Percentiles rank a stretch among this genome's conserved stretches.
These are phyloP conservation scores for Exophiala dermatitidis DNA, from an alignment of 2,329 filamentous ascomycete species.

Conservation along the genomic window DNA sequence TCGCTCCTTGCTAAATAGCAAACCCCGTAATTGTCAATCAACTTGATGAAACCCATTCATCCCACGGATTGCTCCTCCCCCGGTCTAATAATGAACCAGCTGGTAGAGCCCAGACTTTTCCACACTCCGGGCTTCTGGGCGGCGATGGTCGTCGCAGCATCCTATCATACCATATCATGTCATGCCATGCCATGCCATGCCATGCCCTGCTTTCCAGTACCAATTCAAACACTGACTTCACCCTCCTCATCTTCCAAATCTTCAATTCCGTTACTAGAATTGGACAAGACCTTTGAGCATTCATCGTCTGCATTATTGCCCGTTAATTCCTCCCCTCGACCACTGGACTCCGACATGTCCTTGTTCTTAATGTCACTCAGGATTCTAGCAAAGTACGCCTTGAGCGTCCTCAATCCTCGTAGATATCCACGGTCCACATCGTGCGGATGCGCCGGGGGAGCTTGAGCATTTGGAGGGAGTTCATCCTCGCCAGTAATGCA, in stretches of 20 bases:
- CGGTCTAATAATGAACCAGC: too few relatives aligned
- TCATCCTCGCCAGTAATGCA: slow-evolving; percentile 82
- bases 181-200: too few relatives aligned
- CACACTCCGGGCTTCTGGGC: too few relatives aligned
- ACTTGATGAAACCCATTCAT: slow-evolving; percentile 4
- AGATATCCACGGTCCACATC: slow-evolving; percentile 85
- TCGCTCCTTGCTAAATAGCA: slow-evolving; percentile 20
- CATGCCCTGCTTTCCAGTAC: too few relatives aligned
- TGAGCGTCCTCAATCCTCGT: slow-evolving; percentile 69
- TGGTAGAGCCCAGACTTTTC: too few relatives aligned
- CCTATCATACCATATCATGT: too few relatives aligned
- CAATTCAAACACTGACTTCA: slow-evolving; percentile 19
- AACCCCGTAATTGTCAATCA: too few relatives aligned
- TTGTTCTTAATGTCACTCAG: slow-evolving; percentile 62
- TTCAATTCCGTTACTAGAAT: slow-evolving; percentile 4
- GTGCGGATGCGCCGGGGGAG: slow-evolving; percentile 72
- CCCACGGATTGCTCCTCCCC: too few relatives aligned
- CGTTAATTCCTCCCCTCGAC: slow-evolving; percentile 32
- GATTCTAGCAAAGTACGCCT: slow-evolving; percentile 79
- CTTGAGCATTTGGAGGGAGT: slow-evolving; percentile 51
- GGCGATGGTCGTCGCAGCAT: too few relatives aligned
- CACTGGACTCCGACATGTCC: slow-evolving; percentile 37
- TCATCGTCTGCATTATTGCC: slow-evolving; percentile 8
- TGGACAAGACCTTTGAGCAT: neutral
- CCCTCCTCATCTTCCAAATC: slow-evolving; percentile 17